Base-by-base conservation (phyloP, 768 basidiomycete species). In the Tricholoma furcatifolium region DNA sequence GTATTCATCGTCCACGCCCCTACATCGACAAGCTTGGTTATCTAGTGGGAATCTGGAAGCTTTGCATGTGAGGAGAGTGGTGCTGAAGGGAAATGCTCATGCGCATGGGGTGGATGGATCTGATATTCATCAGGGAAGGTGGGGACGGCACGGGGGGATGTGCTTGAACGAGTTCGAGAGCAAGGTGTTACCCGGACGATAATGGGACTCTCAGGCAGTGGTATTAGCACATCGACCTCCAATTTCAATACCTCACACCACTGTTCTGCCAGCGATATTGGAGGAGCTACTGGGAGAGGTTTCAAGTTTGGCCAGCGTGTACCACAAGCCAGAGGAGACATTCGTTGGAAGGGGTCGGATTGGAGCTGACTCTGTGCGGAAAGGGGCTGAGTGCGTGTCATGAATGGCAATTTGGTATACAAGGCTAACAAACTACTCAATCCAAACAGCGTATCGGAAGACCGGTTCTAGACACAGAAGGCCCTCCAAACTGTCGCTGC, bases 281-380 rank as follows among this genome's bases (percentile, higher is more conserved):
- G 95, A 98, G 63, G 97, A 98, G 64, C 80, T 99, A 2, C 70
- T 98, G 0, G 84, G 87, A 27, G 97, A 98, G 66, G 82, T 98
- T 18, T 93, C 92, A 1, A 85, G 81, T 40, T 73, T 98, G 17
- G 92, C 93, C 5, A 96, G 93, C 64, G 93, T 96, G 2, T 99
- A 99, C 66, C 97, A 99, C 73, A 98, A 97, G 68, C 97, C 97
- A 0, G 86, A 85, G 32, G 91, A 93, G 66, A 98, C 97, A 0
- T 99, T 99, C 63, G 83, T 99, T 51, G 97, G 96, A 0, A 84
- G 85, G 58, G 96, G 97, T 7, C 80, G 95, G 43, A 77, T 98
- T 51, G 88, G 93, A 7, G 91, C 85, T 0, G 92, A 94, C 60
- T 76, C 88, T 6, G 75, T 95, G 60, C 75, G 78, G 61, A 86